Evolutionary conservation across 2,329 filamentous ascomycete genomes (phyloP).

Genomic region (Penicillium olsonii): DNA sequence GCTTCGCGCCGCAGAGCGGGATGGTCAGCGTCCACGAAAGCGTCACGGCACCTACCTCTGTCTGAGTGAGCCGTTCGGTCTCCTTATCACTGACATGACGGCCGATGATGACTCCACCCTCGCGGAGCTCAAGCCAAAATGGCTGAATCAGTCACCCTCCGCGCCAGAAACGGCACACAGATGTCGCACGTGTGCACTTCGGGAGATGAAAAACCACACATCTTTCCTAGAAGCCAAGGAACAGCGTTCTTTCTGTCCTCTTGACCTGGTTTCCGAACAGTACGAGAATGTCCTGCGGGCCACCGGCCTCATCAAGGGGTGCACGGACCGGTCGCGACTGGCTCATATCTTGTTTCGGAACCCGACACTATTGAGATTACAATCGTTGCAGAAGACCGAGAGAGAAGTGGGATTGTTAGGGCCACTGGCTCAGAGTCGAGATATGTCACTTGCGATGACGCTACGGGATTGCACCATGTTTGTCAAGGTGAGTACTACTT

Average conservation of each 20-base stretch:
- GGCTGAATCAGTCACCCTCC: constrained; percentile 74
- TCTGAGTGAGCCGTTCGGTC: constrained; percentile 61
- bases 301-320: constrained; percentile 39
- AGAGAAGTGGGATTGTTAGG: constrained; percentile 39
- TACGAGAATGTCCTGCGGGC: constrained; percentile 48
- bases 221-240: constrained; percentile 30
- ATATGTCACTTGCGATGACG: constrained; percentile 74
- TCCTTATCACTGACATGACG: constrained; percentile 75
- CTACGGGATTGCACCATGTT: constrained; percentile 77
- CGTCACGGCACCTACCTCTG: constrained; percentile 54
- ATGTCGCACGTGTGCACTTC: constrained; percentile 73
- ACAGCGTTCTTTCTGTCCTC: constrained; percentile 59
- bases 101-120: constrained; percentile 44
- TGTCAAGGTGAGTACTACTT: constrained; percentile 54
- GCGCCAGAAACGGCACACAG: constrained; percentile 64
- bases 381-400: constrained; percentile 35
- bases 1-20: constrained; percentile 53
- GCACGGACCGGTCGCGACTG: constrained; percentile 39
- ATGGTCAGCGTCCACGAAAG: constrained; percentile 49
- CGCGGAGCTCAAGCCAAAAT: constrained; percentile 82
- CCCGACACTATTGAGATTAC: constrained; percentile 36
- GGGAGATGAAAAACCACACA: constrained; percentile 50
- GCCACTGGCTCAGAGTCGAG: constrained; percentile 37
- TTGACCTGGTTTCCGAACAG: constrained; percentile 60
- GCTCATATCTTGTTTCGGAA: constrained; percentile 38